These are phyloP conservation scores for Xylariomycetidae sp. DNA, from an alignment of 2,329 filamentous ascomycete species.

Conservation along the genomic window DNA sequence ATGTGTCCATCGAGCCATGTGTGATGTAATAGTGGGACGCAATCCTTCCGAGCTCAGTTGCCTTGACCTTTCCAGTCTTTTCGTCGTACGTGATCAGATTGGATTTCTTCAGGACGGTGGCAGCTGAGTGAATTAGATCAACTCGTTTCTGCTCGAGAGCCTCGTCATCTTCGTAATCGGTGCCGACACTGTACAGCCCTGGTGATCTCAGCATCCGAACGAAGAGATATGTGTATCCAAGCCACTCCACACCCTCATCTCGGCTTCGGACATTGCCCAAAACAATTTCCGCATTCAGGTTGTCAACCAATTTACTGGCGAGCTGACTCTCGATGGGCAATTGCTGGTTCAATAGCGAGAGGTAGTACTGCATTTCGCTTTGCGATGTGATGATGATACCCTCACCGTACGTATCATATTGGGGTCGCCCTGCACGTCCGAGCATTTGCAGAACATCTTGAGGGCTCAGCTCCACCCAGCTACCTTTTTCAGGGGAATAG, in stretches of 20 bases:
- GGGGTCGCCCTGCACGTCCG: constrained; percentile 90
- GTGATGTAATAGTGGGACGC: constrained; percentile 99
- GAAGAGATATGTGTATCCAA: constrained; percentile 96
- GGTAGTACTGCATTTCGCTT: constrained; percentile 91
- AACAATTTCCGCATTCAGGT: constrained; percentile 93
- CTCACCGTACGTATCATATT: constrained; percentile 96
- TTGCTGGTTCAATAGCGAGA: constrained; percentile 94
- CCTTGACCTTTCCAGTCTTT: constrained; percentile 80
- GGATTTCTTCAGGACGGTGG: constrained; percentile 78
- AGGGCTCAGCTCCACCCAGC: constrained; percentile 95
- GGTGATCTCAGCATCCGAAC: constrained; percentile 96
- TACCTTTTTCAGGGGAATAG: constrained; percentile 97
- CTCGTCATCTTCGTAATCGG: constrained; percentile 91
- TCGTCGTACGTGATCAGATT: constrained; percentile 94
- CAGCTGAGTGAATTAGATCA: constrained; percentile 94
- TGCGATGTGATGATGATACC: constrained; percentile 98
- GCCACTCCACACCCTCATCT: constrained; percentile 97
- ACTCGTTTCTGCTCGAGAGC: constrained; percentile 93
- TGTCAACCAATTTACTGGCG: constrained; percentile 87
- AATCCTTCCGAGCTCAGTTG: constrained; percentile 91
- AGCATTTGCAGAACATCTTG: constrained; percentile 99
- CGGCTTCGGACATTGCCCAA: constrained; percentile 86
- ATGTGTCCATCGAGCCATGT: constrained; percentile 92
- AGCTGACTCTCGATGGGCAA: constrained; percentile 96
- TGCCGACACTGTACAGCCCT: constrained; percentile 89